These are phyloP conservation scores for Pelargonium citronellum DNA, from an alignment of 441 rosid genomes.

Conservation along the genomic window DNA sequence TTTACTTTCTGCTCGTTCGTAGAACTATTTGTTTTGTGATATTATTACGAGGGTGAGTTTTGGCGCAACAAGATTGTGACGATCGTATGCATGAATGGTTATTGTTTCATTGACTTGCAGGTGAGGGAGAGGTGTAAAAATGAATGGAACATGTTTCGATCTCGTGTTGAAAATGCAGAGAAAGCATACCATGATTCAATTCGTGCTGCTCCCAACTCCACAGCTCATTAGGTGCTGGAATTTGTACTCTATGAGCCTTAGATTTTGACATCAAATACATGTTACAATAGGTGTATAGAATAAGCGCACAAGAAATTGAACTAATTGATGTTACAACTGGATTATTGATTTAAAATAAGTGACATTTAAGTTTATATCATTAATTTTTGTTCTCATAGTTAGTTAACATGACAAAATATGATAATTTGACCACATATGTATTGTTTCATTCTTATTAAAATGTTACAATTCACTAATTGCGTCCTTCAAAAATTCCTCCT, in stretches of 20 bases:
- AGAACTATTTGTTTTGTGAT: not conserved
- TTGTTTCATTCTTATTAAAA: too few relatives aligned
- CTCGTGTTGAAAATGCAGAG: conserved; percentile 62
- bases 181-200: conserved; percentile 40
- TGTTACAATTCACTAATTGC: too few relatives aligned
- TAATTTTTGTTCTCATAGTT: too few relatives aligned
- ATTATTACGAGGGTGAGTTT: not conserved
- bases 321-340: too few relatives aligned
- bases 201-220: conserved; percentile 34
- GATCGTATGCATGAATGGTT: too few relatives aligned
- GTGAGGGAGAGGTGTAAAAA: conserved; percentile 83
- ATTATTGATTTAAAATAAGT: too few relatives aligned
- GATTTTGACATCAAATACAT: conserved; percentile 17
- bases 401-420: too few relatives aligned
- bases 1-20: not conserved
- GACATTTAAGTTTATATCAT: too few relatives aligned
- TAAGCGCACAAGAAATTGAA: not conserved
- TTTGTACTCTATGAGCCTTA: not conserved
- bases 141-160: conserved; percentile 82
- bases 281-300: conserved; percentile 19
- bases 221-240: conserved; percentile 28
- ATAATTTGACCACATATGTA: too few relatives aligned
- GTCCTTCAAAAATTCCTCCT: too few relatives aligned
- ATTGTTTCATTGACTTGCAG: conserved; percentile 26
- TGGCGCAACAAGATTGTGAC: not conserved